phyloP scores from a whole-genome alignment of 2,329 filamentous ascomycete genomes.

The Neonectria ditissima region DNA sequence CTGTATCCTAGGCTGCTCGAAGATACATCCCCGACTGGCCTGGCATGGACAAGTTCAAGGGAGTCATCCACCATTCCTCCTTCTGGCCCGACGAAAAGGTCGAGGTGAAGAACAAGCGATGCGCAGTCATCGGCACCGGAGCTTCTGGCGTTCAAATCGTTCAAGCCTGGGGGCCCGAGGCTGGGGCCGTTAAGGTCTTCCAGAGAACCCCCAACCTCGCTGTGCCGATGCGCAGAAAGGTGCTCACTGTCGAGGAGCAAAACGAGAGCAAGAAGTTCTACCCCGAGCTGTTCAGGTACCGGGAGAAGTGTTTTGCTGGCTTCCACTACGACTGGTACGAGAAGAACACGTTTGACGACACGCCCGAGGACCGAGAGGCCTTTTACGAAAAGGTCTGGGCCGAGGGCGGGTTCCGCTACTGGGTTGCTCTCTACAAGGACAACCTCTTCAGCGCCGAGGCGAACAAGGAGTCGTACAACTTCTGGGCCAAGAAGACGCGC shows the following conservation, averaged over 20 bases:
- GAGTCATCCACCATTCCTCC: slow-evolving; percentile 69
- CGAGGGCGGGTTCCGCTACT: slow-evolving; percentile 66
- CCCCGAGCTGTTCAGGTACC: slow-evolving; percentile 63
- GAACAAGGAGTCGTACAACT: slow-evolving; percentile 66
- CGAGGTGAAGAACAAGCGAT: slow-evolving; percentile 68
- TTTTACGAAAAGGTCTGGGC: slow-evolving; percentile 62
- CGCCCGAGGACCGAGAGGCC: slow-evolving; percentile 60
- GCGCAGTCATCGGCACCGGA: slow-evolving; percentile 73
- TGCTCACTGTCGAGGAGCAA: slow-evolving; percentile 55
- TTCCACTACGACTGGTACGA: slow-evolving; percentile 68
- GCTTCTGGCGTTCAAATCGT: slow-evolving; percentile 73
- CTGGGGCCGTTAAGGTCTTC: slow-evolving; percentile 68
- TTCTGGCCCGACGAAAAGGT: slow-evolving; percentile 70
- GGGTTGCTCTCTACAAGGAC: slow-evolving; percentile 67
- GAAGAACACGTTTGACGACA: slow-evolving; percentile 67
- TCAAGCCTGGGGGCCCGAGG: slow-evolving; percentile 68
- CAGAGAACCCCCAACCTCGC: slow-evolving; percentile 76
- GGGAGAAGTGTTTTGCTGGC: slow-evolving; percentile 67
- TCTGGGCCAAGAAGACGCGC: slow-evolving; percentile 65
- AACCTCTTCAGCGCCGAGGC: slow-evolving; percentile 57
- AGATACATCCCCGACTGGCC: slow-evolving; percentile 71
- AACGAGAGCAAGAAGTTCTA: slow-evolving; percentile 58
- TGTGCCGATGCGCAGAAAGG: slow-evolving; percentile 68
- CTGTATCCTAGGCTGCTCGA: slow-evolving; percentile 60
- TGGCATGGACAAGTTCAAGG: slow-evolving; percentile 70